Base-by-base conservation (phyloP, 352 stramenopile species). In the Halophytophthora polymorphica region DNA sequence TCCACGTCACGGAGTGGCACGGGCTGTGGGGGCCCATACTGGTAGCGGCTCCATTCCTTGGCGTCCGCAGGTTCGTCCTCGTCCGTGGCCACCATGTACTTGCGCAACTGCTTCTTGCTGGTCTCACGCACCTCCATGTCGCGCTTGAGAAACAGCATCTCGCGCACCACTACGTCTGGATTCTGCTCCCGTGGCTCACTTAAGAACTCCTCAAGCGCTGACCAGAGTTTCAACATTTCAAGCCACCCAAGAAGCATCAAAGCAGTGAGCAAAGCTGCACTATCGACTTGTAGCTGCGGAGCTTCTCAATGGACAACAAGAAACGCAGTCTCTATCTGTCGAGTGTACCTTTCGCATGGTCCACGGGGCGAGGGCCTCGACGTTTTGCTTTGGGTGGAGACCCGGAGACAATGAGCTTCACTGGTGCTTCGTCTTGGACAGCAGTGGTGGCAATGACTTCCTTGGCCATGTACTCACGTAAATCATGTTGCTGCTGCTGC, bases 41-140 rank as follows among this genome's bases (percentile, higher is more conserved):
- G 65, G 48, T 90, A 88, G 0, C 74, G 61, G 29, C 56, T 53
- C 79, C 79, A 90, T 37, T 90, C 79, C 43, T 79, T 85, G 0
- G 66, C 58, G 52, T 90, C 79, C 14, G 78, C 77, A 5, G 56
- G 48, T 22, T 83, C 63, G 40, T 81, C 68, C 43, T 66, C 45
- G 34, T 90, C 77, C 1, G 76, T 87, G 18, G 74, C 76, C 19
- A 90, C 47, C 79, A 90, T 90, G 56, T 80, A 90, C 49, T 82
- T 81, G 12, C 62, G 74, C 34, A 90, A 44, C 51, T 88, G 79
- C 33, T 46, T 53, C 44, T 72, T 82, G 55, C 64, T 82, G 3
- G 72, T 82, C 36, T 84, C 65, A n/a, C 73, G 73, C 28, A 87
- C 71, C 11, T 66, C 52, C 17, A 71, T 58, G 50, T 87, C 68